phyloP scores from a whole-genome alignment of 2,329 filamentous ascomycete genomes.

The Fusarium tupiense region DNA sequence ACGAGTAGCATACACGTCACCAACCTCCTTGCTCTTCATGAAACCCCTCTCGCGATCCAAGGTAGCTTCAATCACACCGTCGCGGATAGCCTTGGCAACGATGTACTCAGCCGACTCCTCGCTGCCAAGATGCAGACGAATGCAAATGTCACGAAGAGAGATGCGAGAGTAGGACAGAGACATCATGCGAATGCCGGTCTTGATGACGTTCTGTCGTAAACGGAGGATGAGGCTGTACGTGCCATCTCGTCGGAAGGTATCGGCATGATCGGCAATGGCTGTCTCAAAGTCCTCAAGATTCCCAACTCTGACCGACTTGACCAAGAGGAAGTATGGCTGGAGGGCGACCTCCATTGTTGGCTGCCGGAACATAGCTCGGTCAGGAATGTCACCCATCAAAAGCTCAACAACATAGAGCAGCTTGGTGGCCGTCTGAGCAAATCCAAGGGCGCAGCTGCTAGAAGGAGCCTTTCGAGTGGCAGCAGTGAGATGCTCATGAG shows the following conservation, averaged over 20 bases:
- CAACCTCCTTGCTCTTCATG: conserved; percentile 98
- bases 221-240: conserved; percentile 96
- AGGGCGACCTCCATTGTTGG: conserved; percentile 86
- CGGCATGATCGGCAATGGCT: conserved; percentile 81
- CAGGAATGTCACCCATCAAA: conserved; percentile 98
- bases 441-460: conserved; percentile 87
- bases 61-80: conserved; percentile 95
- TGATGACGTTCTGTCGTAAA: conserved; percentile 97
- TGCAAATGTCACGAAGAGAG: conserved; percentile 95
- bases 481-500: conserved; percentile 91
- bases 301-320: conserved; percentile 95
- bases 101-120: conserved; percentile 99
- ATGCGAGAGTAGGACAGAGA: conserved; percentile 98
- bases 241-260: conserved; percentile 89
- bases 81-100: conserved; percentile 96
- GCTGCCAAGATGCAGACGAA: conserved; percentile 89
- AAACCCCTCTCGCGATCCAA: conserved; percentile 94
- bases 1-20: conserved; percentile 94
- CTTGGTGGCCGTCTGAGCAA: conserved; percentile 96
- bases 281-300: conserved; percentile 94
- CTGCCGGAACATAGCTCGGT: conserved; percentile 92
- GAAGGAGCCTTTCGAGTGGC: conserved; percentile 96
- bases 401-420: conserved; percentile 96
- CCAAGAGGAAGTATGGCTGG: conserved; percentile 91
- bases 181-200: conserved; percentile 99